phyloP scores from a whole-genome alignment of 2,329 filamentous ascomycete species.

The Mycosphaerella arachidis region DNA sequence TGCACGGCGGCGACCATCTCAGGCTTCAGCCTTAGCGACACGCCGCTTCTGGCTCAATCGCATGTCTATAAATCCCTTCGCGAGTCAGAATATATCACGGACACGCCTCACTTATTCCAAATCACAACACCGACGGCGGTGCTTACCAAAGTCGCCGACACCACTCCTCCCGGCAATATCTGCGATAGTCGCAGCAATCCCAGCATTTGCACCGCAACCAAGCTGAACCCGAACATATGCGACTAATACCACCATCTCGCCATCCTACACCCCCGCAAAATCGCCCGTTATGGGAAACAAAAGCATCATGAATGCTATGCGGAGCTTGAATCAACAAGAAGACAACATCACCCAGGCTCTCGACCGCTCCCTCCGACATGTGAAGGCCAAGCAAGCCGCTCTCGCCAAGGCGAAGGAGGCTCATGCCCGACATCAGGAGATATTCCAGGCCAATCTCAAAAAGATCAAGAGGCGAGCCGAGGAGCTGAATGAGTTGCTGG shows the following conservation, averaged over 20 bases:
- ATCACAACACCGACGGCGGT: not conserved
- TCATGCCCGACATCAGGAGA: not conserved
- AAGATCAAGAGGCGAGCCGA: not conserved
- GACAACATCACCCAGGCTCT: not conserved
- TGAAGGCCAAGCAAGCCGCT: not conserved
- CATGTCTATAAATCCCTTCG: not conserved
- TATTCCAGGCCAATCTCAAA: not conserved
- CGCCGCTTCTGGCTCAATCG: not conserved
- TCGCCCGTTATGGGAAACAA: not conserved
- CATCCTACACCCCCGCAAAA: not conserved
- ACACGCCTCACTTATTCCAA: not conserved
- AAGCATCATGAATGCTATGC: not conserved
- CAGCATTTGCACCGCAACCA: not conserved
- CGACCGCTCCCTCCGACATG: not conserved
- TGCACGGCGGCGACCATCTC: not conserved
- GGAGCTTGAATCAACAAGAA: not conserved
- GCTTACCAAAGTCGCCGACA: not conserved
- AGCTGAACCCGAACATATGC: not conserved
- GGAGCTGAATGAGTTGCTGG: not conserved
- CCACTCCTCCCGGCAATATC: not conserved
- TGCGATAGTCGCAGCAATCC: not conserved
- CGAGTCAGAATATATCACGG: not conserved
- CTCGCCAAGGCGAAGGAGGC: not conserved
- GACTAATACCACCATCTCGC: not conserved
- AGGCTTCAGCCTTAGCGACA: not conserved